A percentile compares a stretch with the other conserved stretches of the same genome.
Evolutionary conservation across 768 basidiomycete genomes (phyloP).

Genomic region (Phylloporus scabripes): DNA sequence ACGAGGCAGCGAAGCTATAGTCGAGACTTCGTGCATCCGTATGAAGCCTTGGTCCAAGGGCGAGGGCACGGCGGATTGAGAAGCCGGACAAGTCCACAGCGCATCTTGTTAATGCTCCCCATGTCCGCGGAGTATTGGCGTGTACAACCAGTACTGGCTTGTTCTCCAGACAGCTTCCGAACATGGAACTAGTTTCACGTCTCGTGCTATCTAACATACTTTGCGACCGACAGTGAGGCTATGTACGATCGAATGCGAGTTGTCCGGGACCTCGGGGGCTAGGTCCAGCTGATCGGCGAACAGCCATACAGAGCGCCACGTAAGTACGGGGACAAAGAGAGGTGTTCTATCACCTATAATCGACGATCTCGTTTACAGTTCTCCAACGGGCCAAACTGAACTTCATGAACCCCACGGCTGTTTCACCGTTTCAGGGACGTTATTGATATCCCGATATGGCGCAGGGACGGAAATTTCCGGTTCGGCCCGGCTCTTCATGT

Average conservation of each 20-base stretch:
- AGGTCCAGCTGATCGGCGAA: conserved; percentile 20
- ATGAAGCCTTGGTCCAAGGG: conserved; percentile 16
- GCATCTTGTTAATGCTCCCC: neutral
- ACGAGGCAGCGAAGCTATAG: conserved; percentile 12
- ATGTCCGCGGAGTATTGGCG: conserved; percentile 24
- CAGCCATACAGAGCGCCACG: conserved; percentile 6
- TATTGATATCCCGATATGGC: conserved; percentile 28
- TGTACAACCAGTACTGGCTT: neutral
- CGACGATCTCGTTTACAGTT: conserved; percentile 1
- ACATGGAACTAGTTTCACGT: conserved; percentile 3
- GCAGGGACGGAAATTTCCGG: conserved; percentile 20
- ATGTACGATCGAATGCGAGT: conserved; percentile 7
- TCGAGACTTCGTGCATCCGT: conserved; percentile 15
- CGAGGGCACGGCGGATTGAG: conserved; percentile 7
- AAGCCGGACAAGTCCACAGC: conserved; percentile 14
- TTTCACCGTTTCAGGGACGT: conserved; percentile 16
- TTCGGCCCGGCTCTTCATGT: conserved; percentile 21
- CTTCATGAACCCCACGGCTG: conserved; percentile 12
- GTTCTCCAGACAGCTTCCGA: conserved; percentile 13
- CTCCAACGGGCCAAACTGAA: conserved; percentile 8
- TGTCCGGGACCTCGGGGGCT: neutral
- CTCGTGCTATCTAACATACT: neutral
- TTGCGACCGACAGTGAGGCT: neutral
- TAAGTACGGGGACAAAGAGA: conserved; percentile 5
- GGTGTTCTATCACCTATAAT: conserved; percentile 21